Conservation (phyloP, 345 rosid species). For the Gossypium turneri region DNA sequence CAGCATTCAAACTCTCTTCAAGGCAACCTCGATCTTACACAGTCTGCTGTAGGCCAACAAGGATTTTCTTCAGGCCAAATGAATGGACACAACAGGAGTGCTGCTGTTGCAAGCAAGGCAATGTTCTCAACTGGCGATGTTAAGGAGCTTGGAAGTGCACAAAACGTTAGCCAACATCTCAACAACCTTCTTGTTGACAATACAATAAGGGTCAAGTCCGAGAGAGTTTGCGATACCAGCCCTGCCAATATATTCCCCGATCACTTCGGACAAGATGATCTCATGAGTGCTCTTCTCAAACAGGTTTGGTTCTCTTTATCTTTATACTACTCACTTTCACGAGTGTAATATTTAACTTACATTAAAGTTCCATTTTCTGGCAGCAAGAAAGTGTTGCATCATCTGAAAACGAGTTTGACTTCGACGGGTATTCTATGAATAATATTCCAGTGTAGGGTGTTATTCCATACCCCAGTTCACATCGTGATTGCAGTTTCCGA, state of each 20-base stretch:
- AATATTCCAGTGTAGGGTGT: slow-evolving; percentile 57
- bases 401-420: slow-evolving; percentile 64
- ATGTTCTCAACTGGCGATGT: slow-evolving; percentile 32
- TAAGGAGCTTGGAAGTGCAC: slow-evolving; percentile 25
- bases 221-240: slow-evolving; percentile 47
- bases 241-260: slow-evolving; percentile 43
- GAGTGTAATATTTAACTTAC: background rate
- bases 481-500: slow-evolving; percentile 18
- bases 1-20: slow-evolving; percentile 44
- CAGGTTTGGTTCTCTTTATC: slow-evolving; percentile 44
- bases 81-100: slow-evolving; percentile 37
- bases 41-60: slow-evolving; percentile 40
- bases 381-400: slow-evolving; percentile 61
- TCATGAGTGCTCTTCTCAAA: slow-evolving; percentile 78
- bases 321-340: background rate
- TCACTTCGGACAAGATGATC: slow-evolving; percentile 75
- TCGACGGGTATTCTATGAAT: slow-evolving; percentile 70
- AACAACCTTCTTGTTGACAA: slow-evolving; percentile 31
- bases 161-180: slow-evolving; percentile 31
- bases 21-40: slow-evolving; percentile 31
- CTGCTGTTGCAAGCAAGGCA: slow-evolving; percentile 30
- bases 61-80: slow-evolving; percentile 55
- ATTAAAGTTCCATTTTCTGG: slow-evolving; percentile 26
- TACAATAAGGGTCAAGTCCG: slow-evolving; percentile 62
- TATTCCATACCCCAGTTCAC: slow-evolving; percentile 2